Percentiles rank a stretch among this genome's conserved stretches.
phyloP scores from a whole-genome alignment of 2,329 filamentous ascomycete genomes.

The Biscogniauxia mediterranea region DNA sequence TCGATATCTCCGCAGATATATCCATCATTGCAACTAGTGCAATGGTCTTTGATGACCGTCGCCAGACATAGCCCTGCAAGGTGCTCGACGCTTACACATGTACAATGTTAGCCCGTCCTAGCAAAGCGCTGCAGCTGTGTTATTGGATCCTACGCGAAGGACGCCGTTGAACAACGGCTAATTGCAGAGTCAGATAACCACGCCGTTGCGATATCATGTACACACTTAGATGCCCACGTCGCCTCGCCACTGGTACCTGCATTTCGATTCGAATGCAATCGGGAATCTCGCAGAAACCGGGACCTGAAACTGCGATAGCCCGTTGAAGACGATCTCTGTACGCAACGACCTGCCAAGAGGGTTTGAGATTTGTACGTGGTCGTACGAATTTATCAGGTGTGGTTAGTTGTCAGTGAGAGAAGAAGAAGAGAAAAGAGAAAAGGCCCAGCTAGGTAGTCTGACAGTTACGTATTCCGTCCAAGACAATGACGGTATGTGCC shows the following conservation, averaged over 20 bases:
- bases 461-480: not conserved
- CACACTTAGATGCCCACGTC: constrained; percentile 1
- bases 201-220: constrained; percentile 4
- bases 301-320: constrained; percentile 15
- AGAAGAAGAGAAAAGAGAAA: not conserved
- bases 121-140: constrained; percentile 6
- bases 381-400: not conserved
- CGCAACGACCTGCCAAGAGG: constrained; percentile 3
- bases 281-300: constrained; percentile 21
- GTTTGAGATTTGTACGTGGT: not conserved
- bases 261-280: constrained; percentile 11
- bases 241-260: constrained; percentile 18
- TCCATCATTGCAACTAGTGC: constrained; percentile 4
- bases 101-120: constrained; percentile 11
- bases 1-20: not conserved
- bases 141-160: constrained; percentile 18
- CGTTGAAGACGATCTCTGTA: constrained; percentile 9
- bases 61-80: not conserved
- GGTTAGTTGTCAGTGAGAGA: not conserved
- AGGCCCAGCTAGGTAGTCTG: not conserved
- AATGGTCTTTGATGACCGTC: constrained; percentile 7
- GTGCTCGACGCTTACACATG: constrained; percentile 13
- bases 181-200: constrained; percentile 19
- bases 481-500: not conserved
- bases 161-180: constrained; percentile 13